Evolutionary conservation across 306 rosid species (phyloP).

Genomic region (Trifolium dubium): DNA sequence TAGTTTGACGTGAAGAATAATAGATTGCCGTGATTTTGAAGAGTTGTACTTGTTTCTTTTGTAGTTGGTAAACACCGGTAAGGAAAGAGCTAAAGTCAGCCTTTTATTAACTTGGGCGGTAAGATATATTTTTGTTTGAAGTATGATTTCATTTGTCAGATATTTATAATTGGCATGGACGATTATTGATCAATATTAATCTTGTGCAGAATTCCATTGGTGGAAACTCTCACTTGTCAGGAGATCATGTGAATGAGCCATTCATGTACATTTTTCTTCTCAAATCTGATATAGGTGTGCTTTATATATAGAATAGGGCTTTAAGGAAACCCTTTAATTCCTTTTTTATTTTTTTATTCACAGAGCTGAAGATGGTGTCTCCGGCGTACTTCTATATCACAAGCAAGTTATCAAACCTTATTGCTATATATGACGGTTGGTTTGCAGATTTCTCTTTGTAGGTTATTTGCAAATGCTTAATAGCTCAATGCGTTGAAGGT

Average conservation of each 20-base stretch:
- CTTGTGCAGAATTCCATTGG: slow-evolving; percentile 90
- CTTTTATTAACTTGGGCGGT: slow-evolving; percentile 99
- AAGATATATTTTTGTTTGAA: slow-evolving; percentile 47
- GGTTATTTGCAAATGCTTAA: slow-evolving; percentile 47
- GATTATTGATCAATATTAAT: slow-evolving; percentile 42
- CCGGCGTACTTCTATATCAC: slow-evolving; percentile 99
- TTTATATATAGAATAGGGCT: slow-evolving; percentile 6
- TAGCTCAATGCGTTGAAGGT: slow-evolving; percentile 42
- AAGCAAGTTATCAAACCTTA: slow-evolving; percentile 95
- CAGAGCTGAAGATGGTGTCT: slow-evolving; percentile 97
- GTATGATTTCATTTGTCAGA: slow-evolving; percentile 30
- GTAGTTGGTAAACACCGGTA: slow-evolving; percentile 94
- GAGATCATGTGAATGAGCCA: slow-evolving; percentile 92
- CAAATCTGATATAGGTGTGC: slow-evolving; percentile 1
- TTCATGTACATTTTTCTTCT: slow-evolving; percentile 65
- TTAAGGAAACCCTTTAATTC: slow-evolving; percentile 33
- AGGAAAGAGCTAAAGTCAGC: slow-evolving; percentile 98
- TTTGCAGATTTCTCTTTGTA: slow-evolving; percentile 73
- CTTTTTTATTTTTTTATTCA: slow-evolving; percentile 41
- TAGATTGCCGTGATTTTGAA: slow-evolving; percentile 25
- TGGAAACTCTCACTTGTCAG: slow-evolving; percentile 85
- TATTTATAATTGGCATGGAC: slow-evolving; percentile 25
- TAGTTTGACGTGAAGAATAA: slow-evolving; percentile 21
- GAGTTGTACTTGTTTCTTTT: slow-evolving; percentile 45
- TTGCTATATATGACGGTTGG: slow-evolving; percentile 83